Base-by-base conservation (phyloP, 192 early-diverging fungal species). In the Mortierella alpina region DNA sequence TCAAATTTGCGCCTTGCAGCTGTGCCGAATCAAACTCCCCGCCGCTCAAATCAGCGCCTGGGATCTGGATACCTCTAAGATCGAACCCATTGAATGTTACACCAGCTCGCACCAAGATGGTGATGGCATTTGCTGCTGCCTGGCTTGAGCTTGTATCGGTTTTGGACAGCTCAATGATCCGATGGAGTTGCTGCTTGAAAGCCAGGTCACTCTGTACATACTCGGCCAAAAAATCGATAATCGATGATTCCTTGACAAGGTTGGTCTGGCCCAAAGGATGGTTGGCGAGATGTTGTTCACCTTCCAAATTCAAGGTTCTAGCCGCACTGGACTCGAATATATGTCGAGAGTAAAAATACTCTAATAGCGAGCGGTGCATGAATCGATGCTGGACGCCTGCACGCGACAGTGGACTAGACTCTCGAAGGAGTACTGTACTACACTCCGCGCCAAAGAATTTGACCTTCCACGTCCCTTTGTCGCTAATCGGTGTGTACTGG, bases 301-400 rank as follows among this genome's bases (percentile, higher is more conserved):
- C 15, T 17, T 62, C 42, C 14, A 6, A 46, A 0, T 40, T 23
- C 52, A 20, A 53, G 52, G n/a, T n/a, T n/a, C n/a, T n/a, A n/a
- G n/a, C n/a, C n/a, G n/a, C n/a, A n/a, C 39, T 39, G 39, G 31
- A 13, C 56, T 58, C 56, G 23, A 2, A 13, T 39, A 58, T 40
- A 13, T 62, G 45, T 9, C 60, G 60, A 47, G 45, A 62, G 45
- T 62, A 62, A 44, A 62, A 62, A 18, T 62, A 62, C 60, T 62
- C 60, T 5, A 62, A 20, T n/a, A 62, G 22, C 13, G 60, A 62
- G 44, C 18, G 60, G 47, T 62, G 60, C 7, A 62, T 62, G 18
- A 62, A n/a, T n/a, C n/a, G n/a, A n/a, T n/a, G n/a, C n/a, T n/a
- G n/a, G n/a, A n/a, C n/a, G n/a, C n/a, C n/a, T n/a, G n/a, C n/a